A percentile compares a stretch with the other conserved stretches of the same genome.
Evolutionary conservation across 257 asterid genomes (phyloP).

Genomic region (Orobanche coerulescens): DNA sequence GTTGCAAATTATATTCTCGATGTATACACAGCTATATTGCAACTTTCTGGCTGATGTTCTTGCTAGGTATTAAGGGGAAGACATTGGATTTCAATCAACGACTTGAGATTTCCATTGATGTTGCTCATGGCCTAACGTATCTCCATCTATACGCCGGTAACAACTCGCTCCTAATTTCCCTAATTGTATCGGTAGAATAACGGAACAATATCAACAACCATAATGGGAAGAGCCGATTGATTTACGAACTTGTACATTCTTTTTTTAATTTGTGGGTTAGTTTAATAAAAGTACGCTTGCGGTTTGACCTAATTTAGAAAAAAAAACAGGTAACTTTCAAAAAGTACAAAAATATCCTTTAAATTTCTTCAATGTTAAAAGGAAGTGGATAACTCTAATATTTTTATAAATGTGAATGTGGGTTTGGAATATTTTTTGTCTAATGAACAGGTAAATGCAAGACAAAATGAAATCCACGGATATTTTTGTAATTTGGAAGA

Average conservation of each 20-base stretch:
- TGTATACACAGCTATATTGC: background rate
- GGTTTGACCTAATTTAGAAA: background rate
- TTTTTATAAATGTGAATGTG: background rate
- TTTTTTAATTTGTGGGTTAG: background rate
- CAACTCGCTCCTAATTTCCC: slow-evolving; percentile 20
- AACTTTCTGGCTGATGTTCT: slow-evolving; percentile 23
- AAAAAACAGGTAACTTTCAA: background rate
- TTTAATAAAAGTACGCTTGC: background rate
- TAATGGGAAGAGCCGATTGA: background rate
- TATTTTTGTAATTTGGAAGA: background rate
- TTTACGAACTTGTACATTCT: background rate
- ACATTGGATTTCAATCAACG: slow-evolving; percentile 86
- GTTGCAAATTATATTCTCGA: background rate
- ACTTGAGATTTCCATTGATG: slow-evolving; percentile 85
- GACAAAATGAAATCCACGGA: background rate
- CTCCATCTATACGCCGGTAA: slow-evolving; percentile 93
- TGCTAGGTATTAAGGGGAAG: slow-evolving; percentile 62
- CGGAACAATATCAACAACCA: background rate
- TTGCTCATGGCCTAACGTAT: slow-evolving; percentile 90
- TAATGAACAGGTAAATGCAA: background rate
- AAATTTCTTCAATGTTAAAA: background rate
- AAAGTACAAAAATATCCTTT: background rate
- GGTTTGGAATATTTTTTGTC: background rate
- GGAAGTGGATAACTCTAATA: background rate
- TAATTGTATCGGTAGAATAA: background rate